Evolutionary conservation across 306 rosid species (phyloP).

Genomic region (Sindora glabra): DNA sequence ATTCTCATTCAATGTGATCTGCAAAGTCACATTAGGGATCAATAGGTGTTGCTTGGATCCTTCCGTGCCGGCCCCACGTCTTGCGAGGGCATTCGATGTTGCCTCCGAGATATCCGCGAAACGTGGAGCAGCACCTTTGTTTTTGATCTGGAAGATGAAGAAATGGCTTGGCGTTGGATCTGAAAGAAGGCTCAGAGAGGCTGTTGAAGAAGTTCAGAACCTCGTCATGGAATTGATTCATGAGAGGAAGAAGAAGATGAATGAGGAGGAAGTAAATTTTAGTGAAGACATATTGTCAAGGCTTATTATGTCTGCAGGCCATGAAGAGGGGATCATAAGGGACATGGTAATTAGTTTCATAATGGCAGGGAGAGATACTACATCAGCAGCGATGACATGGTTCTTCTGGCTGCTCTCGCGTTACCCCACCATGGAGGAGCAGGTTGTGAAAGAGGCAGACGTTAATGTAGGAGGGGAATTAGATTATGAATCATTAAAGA

Average conservation of each 20-base stretch:
- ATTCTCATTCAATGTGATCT: constrained; percentile 60
- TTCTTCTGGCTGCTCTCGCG: constrained; percentile 68
- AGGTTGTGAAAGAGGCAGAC: constrained; percentile 45
- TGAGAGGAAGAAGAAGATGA: constrained; percentile 31
- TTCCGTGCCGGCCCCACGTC: constrained; percentile 17
- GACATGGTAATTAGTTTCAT: constrained; percentile 83
- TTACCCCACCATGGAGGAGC: constrained; percentile 24
- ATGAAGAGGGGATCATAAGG: constrained; percentile 49
- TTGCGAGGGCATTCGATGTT: constrained; percentile 51
- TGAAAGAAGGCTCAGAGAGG: constrained; percentile 43
- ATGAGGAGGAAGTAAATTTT: not conserved
- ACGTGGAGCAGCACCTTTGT: constrained; percentile 69
- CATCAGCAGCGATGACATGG: constrained; percentile 92
- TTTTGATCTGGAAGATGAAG: constrained; percentile 64
- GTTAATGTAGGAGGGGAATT: not conserved
- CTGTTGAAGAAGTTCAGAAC: constrained; percentile 44
- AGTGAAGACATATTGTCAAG: constrained; percentile 58
- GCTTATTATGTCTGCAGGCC: constrained; percentile 40
- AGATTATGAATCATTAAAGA: constrained; percentile 38
- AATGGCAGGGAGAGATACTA: constrained; percentile 91
- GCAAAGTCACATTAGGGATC: constrained; percentile 48
- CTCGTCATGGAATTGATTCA: constrained; percentile 45
- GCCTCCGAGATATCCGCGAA: constrained; percentile 67
- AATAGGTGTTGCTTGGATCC: constrained; percentile 49
- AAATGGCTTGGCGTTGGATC: constrained; percentile 74